These are phyloP conservation scores for Calonectria fujianensis DNA, from an alignment of 2,329 filamentous ascomycete genomes.

Conservation along the genomic window DNA sequence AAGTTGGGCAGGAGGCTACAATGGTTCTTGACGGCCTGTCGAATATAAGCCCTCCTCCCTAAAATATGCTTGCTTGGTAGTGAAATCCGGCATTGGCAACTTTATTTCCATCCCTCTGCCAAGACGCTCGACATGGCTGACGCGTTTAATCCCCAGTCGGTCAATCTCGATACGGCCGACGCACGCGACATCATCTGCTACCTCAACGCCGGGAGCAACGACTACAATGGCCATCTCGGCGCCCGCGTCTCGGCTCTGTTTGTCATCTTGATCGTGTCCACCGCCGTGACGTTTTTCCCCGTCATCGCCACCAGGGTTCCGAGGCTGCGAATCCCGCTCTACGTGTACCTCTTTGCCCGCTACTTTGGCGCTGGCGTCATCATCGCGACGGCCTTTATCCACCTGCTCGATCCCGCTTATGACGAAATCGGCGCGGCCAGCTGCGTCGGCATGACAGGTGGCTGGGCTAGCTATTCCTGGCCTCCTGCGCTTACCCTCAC, in stretches of 20 bases:
- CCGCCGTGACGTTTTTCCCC: background rate
- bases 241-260: background rate
- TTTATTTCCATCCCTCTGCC: background rate
- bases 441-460: background rate
- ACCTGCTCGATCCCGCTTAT: background rate
- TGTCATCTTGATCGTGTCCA: background rate
- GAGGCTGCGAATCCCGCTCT: background rate
- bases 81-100: background rate
- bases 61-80: background rate
- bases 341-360: background rate
- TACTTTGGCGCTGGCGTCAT: slow-evolving; percentile 2
- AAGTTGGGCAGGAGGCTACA: background rate
- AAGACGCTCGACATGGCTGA: background rate
- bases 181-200: background rate
- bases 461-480: background rate
- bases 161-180: background rate
- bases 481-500: background rate
- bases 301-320: background rate
- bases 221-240: background rate
- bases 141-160: background rate
- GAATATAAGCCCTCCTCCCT: background rate
- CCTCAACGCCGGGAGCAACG: background rate
- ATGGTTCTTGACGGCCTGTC: background rate
- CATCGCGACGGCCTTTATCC: slow-evolving; percentile 2
- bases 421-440: background rate